Base-by-base conservation (phyloP, 345 rosid genomes). In the Punica granatum region DNA sequence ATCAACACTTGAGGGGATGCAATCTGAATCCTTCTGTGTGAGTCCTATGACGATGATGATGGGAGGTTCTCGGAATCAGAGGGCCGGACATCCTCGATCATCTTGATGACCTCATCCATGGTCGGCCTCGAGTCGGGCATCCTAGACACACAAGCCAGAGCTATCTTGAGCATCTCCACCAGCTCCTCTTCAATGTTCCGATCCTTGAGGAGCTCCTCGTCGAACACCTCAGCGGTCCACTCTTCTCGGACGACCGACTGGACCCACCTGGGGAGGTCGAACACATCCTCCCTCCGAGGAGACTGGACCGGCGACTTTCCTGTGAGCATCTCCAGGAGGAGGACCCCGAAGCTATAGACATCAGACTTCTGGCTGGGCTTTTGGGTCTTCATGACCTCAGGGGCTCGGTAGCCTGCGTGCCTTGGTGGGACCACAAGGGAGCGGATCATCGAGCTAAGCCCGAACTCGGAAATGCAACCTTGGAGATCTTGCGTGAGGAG, bases 221-320 rank as follows among this genome's bases (percentile, higher is more conserved):
- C 98, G 67, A 89, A 92, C 70, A 92, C 98, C 81, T 92, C 98
- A 0, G 96, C 85, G 8, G 98, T 89, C 98, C 98, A 92, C 74
- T 92, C 96, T 77, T 92, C 98, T 51, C 90, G 76, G 62, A 92
- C 92, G 53, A 89, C 92, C 1, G 98, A 89, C 72, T 87, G 96
- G 36, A 89, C 98, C 98, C 98, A 92, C 44, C 80, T 84, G 3
- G 96, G 98, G 37, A 92, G 84, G 70, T 92, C 98, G 42, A 87
- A 83, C 41, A 76, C 82, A 12, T 87, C 92, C 39, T 85, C 93
- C 8, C 79, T 81, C 42, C 90, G 84, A 0, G 83, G 70, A 37
- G 87, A 69, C 74, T 84, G 88, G 61, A 84, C 79, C 7, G 91
- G 91, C n/a, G 82, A 80, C 79, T 89, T 92, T 32, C 98, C 98